Conservation (phyloP, 441 rosid species). For the Croton laevigatus region DNA sequence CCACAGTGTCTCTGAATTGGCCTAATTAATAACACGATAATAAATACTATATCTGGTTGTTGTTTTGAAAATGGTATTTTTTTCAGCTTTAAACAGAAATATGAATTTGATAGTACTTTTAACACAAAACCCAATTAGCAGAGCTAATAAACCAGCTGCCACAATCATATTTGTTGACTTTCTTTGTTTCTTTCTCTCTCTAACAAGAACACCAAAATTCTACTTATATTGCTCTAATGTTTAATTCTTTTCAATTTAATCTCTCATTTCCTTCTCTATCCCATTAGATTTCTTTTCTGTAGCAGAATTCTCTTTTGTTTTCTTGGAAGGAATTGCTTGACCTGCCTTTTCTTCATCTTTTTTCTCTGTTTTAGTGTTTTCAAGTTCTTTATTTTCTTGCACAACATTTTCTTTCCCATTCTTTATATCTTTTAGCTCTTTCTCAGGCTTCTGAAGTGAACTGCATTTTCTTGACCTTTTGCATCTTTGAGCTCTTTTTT, state of each 20-base stretch:
- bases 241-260: not conserved
- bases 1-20: too few relatives aligned
- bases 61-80: too few relatives aligned
- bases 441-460: not conserved
- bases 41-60: too few relatives aligned
- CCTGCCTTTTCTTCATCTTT: too few relatives aligned
- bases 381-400: too few relatives aligned
- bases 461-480: not conserved
- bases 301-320: not conserved
- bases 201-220: conserved; percentile 29
- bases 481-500: conserved; percentile 18
- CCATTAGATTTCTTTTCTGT: too few relatives aligned
- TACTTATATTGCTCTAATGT: conserved; percentile 19
- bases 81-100: too few relatives aligned
- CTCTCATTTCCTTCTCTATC: not conserved
- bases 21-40: too few relatives aligned
- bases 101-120: conserved; percentile 39
- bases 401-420: too few relatives aligned
- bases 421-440: not conserved
- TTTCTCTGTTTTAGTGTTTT: too few relatives aligned
- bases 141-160: conserved; percentile 35
- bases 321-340: too few relatives aligned
- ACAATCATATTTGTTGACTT: conserved; percentile 34
- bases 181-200: conserved; percentile 38
- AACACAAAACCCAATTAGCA: conserved; percentile 36